Evolutionary conservation across 164 flowering plant genomes (phyloP).

Genomic region (Macadamia tetraphylla): DNA sequence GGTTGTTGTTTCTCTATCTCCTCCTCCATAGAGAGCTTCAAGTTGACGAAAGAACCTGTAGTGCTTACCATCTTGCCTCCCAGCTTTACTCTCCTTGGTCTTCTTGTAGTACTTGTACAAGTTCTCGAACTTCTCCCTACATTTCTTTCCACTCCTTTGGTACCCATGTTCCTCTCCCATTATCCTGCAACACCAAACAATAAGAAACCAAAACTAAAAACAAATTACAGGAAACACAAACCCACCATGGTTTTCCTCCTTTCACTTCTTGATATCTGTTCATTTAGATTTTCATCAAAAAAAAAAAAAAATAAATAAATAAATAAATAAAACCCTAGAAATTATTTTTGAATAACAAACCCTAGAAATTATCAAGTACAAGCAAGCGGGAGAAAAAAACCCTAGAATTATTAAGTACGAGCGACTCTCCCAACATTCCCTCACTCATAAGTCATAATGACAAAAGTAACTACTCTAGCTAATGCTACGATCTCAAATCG

Average conservation of each 20-base stretch:
- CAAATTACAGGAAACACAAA: neutral
- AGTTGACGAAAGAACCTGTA: slow-evolving; percentile 92
- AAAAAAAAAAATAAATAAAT: neutral
- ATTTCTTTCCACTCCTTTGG: slow-evolving; percentile 94
- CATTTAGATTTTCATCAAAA: no score
- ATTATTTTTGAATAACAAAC: neutral
- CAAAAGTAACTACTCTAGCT: neutral
- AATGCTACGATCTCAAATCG: neutral
- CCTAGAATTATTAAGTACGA: neutral
- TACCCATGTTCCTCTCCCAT: slow-evolving; percentile 87
- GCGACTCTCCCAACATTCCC: slow-evolving; percentile 1
- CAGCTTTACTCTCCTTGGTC: slow-evolving; percentile 96
- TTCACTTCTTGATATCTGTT: no score
- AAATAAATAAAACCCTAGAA: neutral
- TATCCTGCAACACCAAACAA: slow-evolving; percentile 37
- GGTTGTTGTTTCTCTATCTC: slow-evolving; percentile 31
- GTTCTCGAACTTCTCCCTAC: slow-evolving; percentile 96
- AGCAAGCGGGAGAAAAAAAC: neutral
- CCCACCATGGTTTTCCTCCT: no score
- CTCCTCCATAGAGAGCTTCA: slow-evolving; percentile 94
- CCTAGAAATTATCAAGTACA: no score
- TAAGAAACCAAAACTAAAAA: neutral
- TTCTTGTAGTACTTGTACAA: slow-evolving; percentile 96
- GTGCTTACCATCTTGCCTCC: slow-evolving; percentile 95
- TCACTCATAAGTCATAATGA: no score